phyloP scores from a whole-genome alignment of 768 basidiomycete genomes.

The Rhodotorula diobovata region DNA sequence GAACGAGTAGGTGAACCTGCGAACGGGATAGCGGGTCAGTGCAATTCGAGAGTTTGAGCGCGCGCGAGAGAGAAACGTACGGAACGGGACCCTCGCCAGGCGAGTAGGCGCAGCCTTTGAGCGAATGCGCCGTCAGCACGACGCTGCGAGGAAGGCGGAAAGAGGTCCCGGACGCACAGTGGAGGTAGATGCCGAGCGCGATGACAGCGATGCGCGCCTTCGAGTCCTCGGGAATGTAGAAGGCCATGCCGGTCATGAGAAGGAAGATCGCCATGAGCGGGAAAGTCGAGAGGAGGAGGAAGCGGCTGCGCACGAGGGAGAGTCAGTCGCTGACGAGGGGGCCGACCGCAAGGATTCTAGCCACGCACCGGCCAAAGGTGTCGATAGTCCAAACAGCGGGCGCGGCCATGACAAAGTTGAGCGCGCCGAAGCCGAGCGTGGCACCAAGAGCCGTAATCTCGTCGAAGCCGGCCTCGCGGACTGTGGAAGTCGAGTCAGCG shows the following conservation, averaged over 20 bases:
- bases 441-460: constrained; percentile 28
- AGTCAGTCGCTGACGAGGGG: background rate
- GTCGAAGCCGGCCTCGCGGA: constrained; percentile 9
- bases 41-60: too few species aligned
- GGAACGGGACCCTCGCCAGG: constrained; percentile 39
- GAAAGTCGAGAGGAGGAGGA: constrained; percentile 68
- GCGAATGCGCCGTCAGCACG: background rate
- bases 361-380: background rate
- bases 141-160: background rate
- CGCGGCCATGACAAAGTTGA: background rate
- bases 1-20: too few species aligned
- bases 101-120: constrained; percentile 32
- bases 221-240: constrained; percentile 37
- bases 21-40: too few species aligned
- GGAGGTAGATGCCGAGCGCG: constrained; percentile 30
- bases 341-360: background rate
- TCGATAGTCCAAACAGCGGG: constrained; percentile 25
- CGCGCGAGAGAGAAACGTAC: constrained; percentile 34
- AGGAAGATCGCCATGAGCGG: constrained; percentile 73
- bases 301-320: constrained; percentile 49
- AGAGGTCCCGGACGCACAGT: constrained; percentile 4
- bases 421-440: constrained; percentile 5
- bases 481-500: background rate
- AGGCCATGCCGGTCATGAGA: constrained; percentile 52
- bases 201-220: background rate